Conservation (phyloP, 208 protist genomes). For the Plasmodiophora brassicae region DNA sequence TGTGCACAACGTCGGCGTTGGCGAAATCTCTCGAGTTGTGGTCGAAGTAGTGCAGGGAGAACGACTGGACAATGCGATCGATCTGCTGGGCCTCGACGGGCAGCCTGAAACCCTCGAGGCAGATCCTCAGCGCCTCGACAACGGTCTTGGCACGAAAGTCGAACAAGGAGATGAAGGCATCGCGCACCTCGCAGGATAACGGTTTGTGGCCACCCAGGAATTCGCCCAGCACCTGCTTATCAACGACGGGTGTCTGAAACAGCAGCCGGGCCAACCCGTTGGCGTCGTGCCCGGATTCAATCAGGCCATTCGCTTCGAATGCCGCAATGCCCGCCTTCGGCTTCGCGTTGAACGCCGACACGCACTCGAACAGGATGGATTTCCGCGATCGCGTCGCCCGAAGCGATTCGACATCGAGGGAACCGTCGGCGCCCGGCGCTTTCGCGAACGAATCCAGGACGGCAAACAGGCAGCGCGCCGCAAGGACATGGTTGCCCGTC, state of each 20-base stretch:
- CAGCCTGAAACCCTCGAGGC: not conserved
- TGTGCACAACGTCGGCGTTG: slow-evolving; percentile 17
- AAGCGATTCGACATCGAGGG: not conserved
- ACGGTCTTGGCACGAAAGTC: not conserved
- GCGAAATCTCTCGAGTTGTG: not conserved
- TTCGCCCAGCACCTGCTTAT: not conserved
- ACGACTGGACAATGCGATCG: slow-evolving; percentile 1
- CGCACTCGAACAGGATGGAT: not conserved
- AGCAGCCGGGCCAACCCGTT: not conserved
- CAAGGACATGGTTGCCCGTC: not conserved
- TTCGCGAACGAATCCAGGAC: not conserved
- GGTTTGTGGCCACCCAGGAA: not conserved
- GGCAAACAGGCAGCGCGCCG: not conserved
- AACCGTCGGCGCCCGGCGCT: not conserved
- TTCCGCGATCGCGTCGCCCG: not conserved
- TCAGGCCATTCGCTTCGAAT: not conserved
- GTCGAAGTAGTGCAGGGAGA: not conserved
- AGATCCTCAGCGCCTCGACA: not conserved
- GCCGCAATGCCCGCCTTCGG: not conserved
- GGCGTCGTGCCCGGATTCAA: not conserved
- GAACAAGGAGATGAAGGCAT: not conserved
- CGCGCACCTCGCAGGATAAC: not conserved
- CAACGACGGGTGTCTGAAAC: not conserved
- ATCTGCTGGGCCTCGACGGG: slow-evolving; percentile 42
- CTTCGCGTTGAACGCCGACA: not conserved